A percentile compares a stretch with the other conserved stretches of the same genome.
Evolutionary conservation across 768 basidiomycete genomes (phyloP).

Genomic region (Rhodotorula taiwanensis): DNA sequence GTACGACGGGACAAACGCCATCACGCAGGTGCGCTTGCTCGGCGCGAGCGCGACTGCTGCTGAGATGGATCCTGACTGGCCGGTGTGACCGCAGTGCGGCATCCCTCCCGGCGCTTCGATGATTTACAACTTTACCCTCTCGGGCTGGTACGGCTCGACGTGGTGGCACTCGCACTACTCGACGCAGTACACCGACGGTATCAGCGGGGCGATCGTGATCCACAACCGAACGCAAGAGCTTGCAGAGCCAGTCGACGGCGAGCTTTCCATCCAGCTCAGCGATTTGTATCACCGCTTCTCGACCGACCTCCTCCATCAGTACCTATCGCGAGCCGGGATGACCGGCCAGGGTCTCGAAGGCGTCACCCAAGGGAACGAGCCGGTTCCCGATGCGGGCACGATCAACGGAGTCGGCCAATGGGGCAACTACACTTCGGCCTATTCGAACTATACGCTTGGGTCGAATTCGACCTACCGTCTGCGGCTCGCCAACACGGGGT

Average conservation of each 20-base stretch:
- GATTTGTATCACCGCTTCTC: slow-evolving; percentile 9
- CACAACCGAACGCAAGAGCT: slow-evolving; percentile 47
- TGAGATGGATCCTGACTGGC: too few species aligned
- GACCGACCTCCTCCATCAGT: not conserved
- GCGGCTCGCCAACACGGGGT: slow-evolving; percentile 51
- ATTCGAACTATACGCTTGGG: slow-evolving; percentile 1
- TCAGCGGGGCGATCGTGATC: slow-evolving; percentile 52
- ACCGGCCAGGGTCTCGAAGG: slow-evolving; percentile 1
- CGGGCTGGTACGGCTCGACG: slow-evolving; percentile 21
- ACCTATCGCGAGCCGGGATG: slow-evolving; percentile 9
- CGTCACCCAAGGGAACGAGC: slow-evolving; percentile 9
- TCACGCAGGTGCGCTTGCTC: slow-evolving; percentile 31
- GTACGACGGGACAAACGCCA: slow-evolving; percentile 51
- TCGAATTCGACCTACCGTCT: slow-evolving; percentile 47
- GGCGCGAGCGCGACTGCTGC: too few species aligned
- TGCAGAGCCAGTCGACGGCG: slow-evolving; percentile 18
- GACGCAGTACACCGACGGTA: slow-evolving; percentile 52
- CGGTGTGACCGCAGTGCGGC: too few species aligned
- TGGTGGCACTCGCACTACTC: slow-evolving; percentile 28
- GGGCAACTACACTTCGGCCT: not conserved
- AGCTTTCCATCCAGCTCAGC: slow-evolving; percentile 1
- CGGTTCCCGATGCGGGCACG: slow-evolving; percentile 5
- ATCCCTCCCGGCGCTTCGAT: slow-evolving; percentile 53
- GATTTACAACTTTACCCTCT: slow-evolving; percentile 49
- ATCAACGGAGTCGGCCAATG: slow-evolving; percentile 15